phyloP scores from a whole-genome alignment of 2,329 filamentous ascomycete species.

The Bimuria novae-zelandiae region DNA sequence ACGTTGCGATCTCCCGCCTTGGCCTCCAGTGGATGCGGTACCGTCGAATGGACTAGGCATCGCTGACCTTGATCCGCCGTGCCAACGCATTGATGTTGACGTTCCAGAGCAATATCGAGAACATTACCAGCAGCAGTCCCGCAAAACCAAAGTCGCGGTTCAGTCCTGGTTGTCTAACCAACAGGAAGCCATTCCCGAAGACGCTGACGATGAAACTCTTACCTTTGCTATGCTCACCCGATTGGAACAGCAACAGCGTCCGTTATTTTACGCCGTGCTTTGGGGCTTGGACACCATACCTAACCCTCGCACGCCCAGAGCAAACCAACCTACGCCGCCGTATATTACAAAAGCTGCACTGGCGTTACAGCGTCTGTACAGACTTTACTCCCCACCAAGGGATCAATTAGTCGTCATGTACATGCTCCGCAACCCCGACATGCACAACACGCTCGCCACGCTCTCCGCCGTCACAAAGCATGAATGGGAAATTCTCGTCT shows the following conservation, averaged over 20 bases:
- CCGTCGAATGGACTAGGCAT: constrained; percentile 63
- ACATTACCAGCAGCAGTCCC: constrained; percentile 88
- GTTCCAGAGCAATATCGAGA: constrained; percentile 92
- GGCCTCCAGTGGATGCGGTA: constrained; percentile 76
- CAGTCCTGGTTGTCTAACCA: constrained; percentile 88
- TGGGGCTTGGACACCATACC: constrained; percentile 60
- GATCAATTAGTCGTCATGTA: constrained; percentile 87
- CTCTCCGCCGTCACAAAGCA: constrained; percentile 84
- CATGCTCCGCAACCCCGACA: constrained; percentile 77
- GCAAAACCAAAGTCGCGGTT: constrained; percentile 89
- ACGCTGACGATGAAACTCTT: constrained; percentile 91
- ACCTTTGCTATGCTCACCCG: constrained; percentile 93
- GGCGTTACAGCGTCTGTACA: constrained; percentile 84
- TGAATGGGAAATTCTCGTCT: constrained; percentile 97
- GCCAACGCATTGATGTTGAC: constrained; percentile 86
- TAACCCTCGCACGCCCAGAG: constrained; percentile 69
- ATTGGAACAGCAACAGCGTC: constrained; percentile 73
- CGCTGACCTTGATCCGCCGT: constrained; percentile 59
- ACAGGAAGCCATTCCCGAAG: constrained; percentile 77
- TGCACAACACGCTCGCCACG: constrained; percentile 86
- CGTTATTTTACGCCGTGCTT: constrained; percentile 81
- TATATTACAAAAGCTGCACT: constrained; percentile 75
- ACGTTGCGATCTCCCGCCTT: constrained; percentile 79
- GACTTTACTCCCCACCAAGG: constrained; percentile 71
- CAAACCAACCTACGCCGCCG: constrained; percentile 65